Evolutionary conservation across 768 basidiomycete species (phyloP).

Genomic region (Holtermannia corniformis): DNA sequence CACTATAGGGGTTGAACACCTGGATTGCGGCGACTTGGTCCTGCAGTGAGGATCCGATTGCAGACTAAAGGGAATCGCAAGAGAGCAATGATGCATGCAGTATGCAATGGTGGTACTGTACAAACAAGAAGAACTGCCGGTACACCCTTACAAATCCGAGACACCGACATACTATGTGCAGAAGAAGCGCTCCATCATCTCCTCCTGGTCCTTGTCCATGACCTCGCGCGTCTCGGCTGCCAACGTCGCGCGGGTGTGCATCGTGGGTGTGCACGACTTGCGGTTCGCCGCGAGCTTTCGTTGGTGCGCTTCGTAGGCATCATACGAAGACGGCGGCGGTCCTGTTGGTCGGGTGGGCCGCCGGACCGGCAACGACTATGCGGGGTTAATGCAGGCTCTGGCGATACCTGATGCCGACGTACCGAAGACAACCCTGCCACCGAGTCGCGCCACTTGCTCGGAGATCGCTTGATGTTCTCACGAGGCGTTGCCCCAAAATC

Average conservation of each 20-base stretch:
- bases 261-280: constrained; percentile 21
- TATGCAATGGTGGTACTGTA: too few relatives aligned
- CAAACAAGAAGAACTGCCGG: too few relatives aligned
- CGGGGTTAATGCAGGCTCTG: background rate
- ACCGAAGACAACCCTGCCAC: constrained; percentile 25
- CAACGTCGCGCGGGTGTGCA: constrained; percentile 21
- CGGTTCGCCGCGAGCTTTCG: constrained; percentile 18
- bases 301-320: constrained; percentile 25
- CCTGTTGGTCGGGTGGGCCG: background rate
- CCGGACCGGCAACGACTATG: background rate
- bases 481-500: background rate
- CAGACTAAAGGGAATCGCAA: too few relatives aligned
- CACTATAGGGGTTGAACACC: too few relatives aligned
- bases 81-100: too few relatives aligned
- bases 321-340: constrained; percentile 24
- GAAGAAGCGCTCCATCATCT: constrained; percentile 35
- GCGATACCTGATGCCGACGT: constrained; percentile 6
- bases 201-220: constrained; percentile 26
- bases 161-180: too few relatives aligned
- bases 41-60: too few relatives aligned
- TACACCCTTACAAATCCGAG: too few relatives aligned
- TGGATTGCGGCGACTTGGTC: too few relatives aligned
- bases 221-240: constrained; percentile 10
- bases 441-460: constrained; percentile 20
- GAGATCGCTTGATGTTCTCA: constrained; percentile 4